Conservation (phyloP, 306 rosid genomes). For the Castanea sativa region DNA sequence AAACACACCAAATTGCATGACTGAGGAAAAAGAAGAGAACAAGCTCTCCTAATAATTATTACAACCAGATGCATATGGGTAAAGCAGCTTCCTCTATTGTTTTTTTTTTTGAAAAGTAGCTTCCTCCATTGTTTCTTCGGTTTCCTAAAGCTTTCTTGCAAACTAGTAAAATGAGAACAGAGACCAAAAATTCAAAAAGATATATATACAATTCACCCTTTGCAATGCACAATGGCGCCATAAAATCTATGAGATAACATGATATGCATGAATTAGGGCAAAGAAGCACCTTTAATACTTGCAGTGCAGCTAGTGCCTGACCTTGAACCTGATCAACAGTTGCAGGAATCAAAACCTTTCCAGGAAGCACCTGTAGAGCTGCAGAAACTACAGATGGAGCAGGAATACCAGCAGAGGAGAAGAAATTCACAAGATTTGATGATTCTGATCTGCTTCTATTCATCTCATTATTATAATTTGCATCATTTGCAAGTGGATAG, state of each 20-base stretch:
- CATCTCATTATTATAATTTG: slow-evolving; percentile 29
- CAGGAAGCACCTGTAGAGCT: slow-evolving; percentile 68
- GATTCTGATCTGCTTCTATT: slow-evolving; percentile 48
- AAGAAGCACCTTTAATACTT: slow-evolving; percentile 75
- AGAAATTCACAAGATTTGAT: slow-evolving; percentile 52
- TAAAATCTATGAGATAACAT: neutral
- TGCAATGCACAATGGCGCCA: neutral
- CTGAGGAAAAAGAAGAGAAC: neutral
- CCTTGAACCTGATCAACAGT: slow-evolving; percentile 95
- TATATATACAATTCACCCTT: neutral
- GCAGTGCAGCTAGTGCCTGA: slow-evolving; percentile 89
- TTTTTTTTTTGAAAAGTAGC: neutral
- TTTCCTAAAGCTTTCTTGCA: neutral
- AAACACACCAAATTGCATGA: neutral
- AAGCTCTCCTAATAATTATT: neutral
- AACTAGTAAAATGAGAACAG: slow-evolving; percentile 6
- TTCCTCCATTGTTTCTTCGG: neutral
- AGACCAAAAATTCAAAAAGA: neutral
- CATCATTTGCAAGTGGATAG: slow-evolving; percentile 38
- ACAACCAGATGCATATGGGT: neutral
- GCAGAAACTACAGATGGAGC: slow-evolving; percentile 91
- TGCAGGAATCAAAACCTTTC: slow-evolving; percentile 94
- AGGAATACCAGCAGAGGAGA: slow-evolving; percentile 89
- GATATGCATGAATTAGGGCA: slow-evolving; percentile 6
- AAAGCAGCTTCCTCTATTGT: neutral